These are phyloP conservation scores for Hawksworthiomyces lignivorus DNA, from an alignment of 2,329 filamentous ascomycete species.

Conservation along the genomic window DNA sequence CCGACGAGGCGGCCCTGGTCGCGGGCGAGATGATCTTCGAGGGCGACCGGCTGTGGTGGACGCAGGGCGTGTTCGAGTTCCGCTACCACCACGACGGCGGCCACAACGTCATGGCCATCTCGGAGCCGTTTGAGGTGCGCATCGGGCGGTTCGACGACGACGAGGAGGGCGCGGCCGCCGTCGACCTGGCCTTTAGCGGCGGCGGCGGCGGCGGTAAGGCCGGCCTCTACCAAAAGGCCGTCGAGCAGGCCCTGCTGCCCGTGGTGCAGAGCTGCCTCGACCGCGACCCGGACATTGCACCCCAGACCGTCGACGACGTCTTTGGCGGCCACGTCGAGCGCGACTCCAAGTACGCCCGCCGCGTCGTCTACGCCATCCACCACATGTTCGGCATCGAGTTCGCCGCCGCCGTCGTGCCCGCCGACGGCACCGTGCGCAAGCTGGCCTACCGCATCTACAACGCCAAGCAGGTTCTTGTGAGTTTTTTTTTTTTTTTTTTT, in stretches of 20 bases:
- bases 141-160: slow-evolving; percentile 74
- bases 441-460: slow-evolving; percentile 92
- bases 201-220: slow-evolving; percentile 26
- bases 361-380: slow-evolving; percentile 88
- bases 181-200: slow-evolving; percentile 26
- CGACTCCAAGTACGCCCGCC: slow-evolving; percentile 78
- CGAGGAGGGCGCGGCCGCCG: slow-evolving; percentile 37
- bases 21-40: slow-evolving; percentile 79
- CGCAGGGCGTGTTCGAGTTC: slow-evolving; percentile 91
- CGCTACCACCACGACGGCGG: slow-evolving; percentile 91
- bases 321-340: slow-evolving; percentile 82
- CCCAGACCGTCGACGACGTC: slow-evolving; percentile 65
- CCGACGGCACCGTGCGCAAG: slow-evolving; percentile 84
- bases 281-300: slow-evolving; percentile 82
- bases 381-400: slow-evolving; percentile 98
- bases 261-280: slow-evolving; percentile 90
- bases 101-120: slow-evolving; percentile 91
- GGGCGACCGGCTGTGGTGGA: slow-evolving; percentile 97
- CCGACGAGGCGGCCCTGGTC: slow-evolving; percentile 49
- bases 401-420: slow-evolving; percentile 81
- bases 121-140: slow-evolving; percentile 83
- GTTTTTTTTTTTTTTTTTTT: slow-evolving; percentile 25
- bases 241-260: slow-evolving; percentile 72
- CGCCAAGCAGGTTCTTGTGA: slow-evolving; percentile 87
- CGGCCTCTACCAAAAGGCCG: slow-evolving; percentile 55